These are phyloP conservation scores for Pachysolen tannophilus DNA, from an alignment of 805 yeast genomes.

Conservation along the genomic window DNA sequence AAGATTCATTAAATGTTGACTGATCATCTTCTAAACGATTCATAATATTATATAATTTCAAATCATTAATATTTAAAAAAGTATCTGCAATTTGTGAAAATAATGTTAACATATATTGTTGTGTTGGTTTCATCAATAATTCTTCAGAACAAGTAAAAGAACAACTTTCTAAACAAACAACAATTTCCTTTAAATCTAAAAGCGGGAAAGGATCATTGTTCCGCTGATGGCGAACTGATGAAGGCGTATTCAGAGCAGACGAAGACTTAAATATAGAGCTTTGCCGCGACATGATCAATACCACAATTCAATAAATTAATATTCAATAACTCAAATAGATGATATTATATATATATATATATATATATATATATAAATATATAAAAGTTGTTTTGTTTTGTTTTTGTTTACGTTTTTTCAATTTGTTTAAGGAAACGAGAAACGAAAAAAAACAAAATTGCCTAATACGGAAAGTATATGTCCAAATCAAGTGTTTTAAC, in stretches of 20 bases:
- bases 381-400: neutral
- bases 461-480: no score
- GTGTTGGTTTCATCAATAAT: conserved; percentile 21
- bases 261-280: conserved; percentile 25
- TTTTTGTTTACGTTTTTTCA: neutral
- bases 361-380: neutral
- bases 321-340: neutral
- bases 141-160: conserved; percentile 16
- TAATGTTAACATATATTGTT: conserved; percentile 22
- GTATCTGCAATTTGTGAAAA: conserved; percentile 26
- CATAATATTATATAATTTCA: conserved; percentile 18
- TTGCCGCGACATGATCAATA: conserved; percentile 27
- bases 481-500: no score
- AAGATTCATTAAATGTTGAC: conserved; percentile 24
- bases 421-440: no score
- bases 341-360: neutral
- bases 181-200: conserved; percentile 21
- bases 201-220: conserved; percentile 24
- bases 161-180: conserved; percentile 12
- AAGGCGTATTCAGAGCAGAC: conserved; percentile 11
- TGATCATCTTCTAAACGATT: conserved; percentile 14
- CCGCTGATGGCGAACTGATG: conserved; percentile 12
- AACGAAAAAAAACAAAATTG: no score
- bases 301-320: no score
- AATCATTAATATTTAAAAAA: conserved; percentile 24